Percentiles rank a stretch among this genome's conserved stretches.
Conservation (phyloP, 176 grass and related monocot genomes). For the Saccharum officinarum region DNA sequence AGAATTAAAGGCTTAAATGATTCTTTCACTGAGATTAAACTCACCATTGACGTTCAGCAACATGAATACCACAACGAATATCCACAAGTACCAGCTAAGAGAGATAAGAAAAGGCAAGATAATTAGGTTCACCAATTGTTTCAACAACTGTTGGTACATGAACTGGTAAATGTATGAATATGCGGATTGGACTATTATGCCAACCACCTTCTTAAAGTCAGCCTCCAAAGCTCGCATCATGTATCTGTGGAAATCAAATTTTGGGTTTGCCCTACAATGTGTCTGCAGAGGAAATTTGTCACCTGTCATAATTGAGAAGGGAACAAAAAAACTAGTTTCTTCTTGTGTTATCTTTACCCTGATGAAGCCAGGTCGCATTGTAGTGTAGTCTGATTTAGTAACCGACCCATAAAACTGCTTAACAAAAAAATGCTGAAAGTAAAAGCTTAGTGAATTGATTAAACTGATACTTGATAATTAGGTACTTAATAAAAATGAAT, state of each 20-base stretch:
- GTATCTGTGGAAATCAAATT: slow-evolving; percentile 88
- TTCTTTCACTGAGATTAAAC: background rate
- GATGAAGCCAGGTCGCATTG: slow-evolving; percentile 84
- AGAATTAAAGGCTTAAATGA: background rate
- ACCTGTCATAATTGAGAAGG: background rate
- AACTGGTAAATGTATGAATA: slow-evolving; percentile 3
- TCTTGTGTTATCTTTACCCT: slow-evolving; percentile 31
- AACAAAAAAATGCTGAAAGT: slow-evolving; percentile 75
- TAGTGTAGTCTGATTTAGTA: slow-evolving; percentile 77
- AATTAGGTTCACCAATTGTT: background rate
- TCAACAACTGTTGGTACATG: slow-evolving; percentile 9
- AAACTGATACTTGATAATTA: background rate
- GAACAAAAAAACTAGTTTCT: background rate
- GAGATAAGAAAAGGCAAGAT: background rate
- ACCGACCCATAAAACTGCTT: slow-evolving; percentile 86
- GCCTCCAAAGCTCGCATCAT: slow-evolving; percentile 84
- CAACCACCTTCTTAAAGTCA: slow-evolving; percentile 95
- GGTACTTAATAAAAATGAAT: background rate
- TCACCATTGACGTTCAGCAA: slow-evolving; percentile 91
- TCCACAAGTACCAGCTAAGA: slow-evolving; percentile 87
- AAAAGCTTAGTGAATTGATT: background rate
- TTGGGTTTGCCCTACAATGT: slow-evolving; percentile 75
- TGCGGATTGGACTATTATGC: slow-evolving; percentile 51
- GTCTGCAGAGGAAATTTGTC: slow-evolving; percentile 42
- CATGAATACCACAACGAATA: slow-evolving; percentile 93